Evolutionary conservation across 1,284 basidiomycete genomes (phyloP), one percentile per base, ranked within the genome.

Genomic region (Butyriboletus appendiculatus): DNA sequence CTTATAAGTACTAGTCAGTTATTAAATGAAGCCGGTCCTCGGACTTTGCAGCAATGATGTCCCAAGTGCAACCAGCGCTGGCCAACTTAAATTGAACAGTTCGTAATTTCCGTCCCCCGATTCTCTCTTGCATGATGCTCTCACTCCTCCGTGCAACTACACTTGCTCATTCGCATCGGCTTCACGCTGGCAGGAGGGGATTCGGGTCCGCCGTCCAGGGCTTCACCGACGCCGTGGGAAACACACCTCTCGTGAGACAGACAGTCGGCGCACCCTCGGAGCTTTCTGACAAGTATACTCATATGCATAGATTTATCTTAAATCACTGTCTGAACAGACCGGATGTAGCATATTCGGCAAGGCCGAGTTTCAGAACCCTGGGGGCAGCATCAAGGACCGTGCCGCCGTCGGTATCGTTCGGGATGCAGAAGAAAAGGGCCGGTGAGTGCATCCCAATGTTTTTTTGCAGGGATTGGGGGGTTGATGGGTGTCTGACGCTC

Each of bases 361-460:
- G 73, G 94, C 95, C 46, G 96, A 99, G 75, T 96, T 98, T 70
- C 94, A 97, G 78, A 97, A 98, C 66, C 97, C 97, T 0, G 97
- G 97, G n/a, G 97, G 97, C 42, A 96, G 93, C 61, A 94, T 99
- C 65, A 99, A 99, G 76, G 96, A 99, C 72, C 88, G 96, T 55
- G 96, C 96, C 38, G 96, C 96, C 0, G 81, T 98, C 20, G 96
- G 91, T 56, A 82, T 99, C 51, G 78, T 99, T 51, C 80, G 79
- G 58, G 90, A 97, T 70, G 97, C 97, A 4, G 96, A 99, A 75
- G 80, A 88, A 67, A 82, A 83, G 64, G 95, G 92, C 63, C 69
- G 77, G 92, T 90, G 63, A 67, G 82, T 78, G 37, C 42, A 50
- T 52, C 34, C 52, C 32, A 24, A 45, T 18, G 30, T 26, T 45